phyloP scores from a whole-genome alignment of 192 early-diverging fungal genomes.

The Allomyces arbusculus region DNA sequence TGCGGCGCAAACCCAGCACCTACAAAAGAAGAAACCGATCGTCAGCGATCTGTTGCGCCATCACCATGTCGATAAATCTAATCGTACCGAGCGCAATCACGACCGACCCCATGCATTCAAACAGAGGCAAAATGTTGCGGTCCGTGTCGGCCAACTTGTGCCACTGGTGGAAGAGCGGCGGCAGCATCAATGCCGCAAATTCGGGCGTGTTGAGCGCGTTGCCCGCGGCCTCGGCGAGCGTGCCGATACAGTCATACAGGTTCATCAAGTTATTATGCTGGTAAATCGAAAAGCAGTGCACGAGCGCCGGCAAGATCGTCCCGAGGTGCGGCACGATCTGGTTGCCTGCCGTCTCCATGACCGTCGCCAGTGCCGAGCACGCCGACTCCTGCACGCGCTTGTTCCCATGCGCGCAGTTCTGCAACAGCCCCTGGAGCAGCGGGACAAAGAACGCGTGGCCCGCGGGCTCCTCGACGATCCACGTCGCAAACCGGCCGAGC shows the following conservation, averaged over 20 bases:
- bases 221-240: slow-evolving; percentile 85
- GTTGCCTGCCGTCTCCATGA: slow-evolving; percentile 77
- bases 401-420: slow-evolving; percentile 78
- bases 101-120: slow-evolving; percentile 20
- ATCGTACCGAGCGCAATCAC: background rate
- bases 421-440: slow-evolving; percentile 48
- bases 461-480: slow-evolving; percentile 41
- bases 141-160: slow-evolving; percentile 56
- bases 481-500: slow-evolving; percentile 73
- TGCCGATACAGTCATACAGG: slow-evolving; percentile 92
- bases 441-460: slow-evolving; percentile 62
- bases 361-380: slow-evolving; percentile 84
- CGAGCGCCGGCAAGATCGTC: slow-evolving; percentile 64
- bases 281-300: slow-evolving; percentile 69
- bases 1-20: slow-evolving; percentile 74
- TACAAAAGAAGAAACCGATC: slow-evolving; percentile 14
- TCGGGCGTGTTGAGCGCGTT: slow-evolving; percentile 55
- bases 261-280: slow-evolving; percentile 90
- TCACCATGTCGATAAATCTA: background rate
- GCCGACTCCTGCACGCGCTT: slow-evolving; percentile 97
- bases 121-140: slow-evolving; percentile 80
- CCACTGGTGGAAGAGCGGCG: slow-evolving; percentile 74
- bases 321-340: slow-evolving; percentile 72
- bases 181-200: slow-evolving; percentile 70
- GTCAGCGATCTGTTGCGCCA: background rate